Evolutionary conservation across 768 basidiomycete species (phyloP), one percentile per base, ranked within the genome.

Genomic region (Asterophora lycoperdoides): DNA sequence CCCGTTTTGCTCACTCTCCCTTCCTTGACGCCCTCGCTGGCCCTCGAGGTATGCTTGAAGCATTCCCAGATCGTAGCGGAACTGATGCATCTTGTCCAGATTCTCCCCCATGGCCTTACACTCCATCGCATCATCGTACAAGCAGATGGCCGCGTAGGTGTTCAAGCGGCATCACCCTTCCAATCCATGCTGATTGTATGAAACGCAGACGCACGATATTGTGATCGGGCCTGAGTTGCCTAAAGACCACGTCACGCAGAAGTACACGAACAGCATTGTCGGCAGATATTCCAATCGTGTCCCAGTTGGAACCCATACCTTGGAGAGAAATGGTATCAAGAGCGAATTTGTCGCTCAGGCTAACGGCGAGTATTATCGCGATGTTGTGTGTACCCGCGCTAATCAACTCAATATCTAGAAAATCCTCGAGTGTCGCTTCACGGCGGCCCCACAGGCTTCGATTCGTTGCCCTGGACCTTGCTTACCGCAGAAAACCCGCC

Each of bases 261-360:
- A 81, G 64, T 89, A 89, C 65, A 80, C 76, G 39, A 88, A 89
- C 66, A 79, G 81, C 8, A 73, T 87, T 59, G 73, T 89, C 43
- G 87, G 87, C 23, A 71, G 86, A 57, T 88, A 87, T 55, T 71
- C 84, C 18, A 89, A 89, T 65, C 76, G 86, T 29, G 71, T 89
- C 44, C 83, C 86, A 1, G 79, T 77, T n/a, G 79, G 79, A 19
- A 70, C 65, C 8, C 74, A 82, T 52, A 44, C 56, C 18, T 54
- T 86, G 15, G 73, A 79, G 60, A 76, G 79, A 62, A 72, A 80
- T 28, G 81, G 76, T 2, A 65, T 79, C 48, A 67, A 59, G 15
- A 73, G 76, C 18, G 63, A 74, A 20, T 68, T 87, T 41, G 71
- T 66, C 4, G 69, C 78, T 3, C 56, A 68, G 20, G 50, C 72